Base-by-base conservation (phyloP, 106 monocot genomes). In the Platanthera zijinensis region DNA sequence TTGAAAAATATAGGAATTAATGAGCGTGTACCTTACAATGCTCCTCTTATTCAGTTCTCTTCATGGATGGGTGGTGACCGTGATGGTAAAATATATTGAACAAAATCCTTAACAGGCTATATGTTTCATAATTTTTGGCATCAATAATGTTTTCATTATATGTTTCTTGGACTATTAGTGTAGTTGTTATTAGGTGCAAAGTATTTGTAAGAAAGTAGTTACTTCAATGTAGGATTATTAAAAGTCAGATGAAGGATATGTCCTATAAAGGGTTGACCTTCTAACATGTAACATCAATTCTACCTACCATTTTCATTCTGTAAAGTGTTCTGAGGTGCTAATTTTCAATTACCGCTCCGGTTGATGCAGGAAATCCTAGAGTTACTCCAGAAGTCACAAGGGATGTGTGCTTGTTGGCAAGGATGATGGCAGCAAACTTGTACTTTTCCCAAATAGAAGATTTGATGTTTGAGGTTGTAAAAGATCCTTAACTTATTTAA, bases 1-100 rank as follows among this genome's bases (percentile, higher is more conserved):
- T 74, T 99, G 63, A 94, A 94, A 69, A 99, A 94, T 75, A 94
- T 99, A 77, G 99, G 94, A 68, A 92, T 99, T 18, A 84, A 92
- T 73, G 94, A 99, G 52, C 90, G 99, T 67, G 82, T 99, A 30
- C 99, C 99, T 77, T 92, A 99, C 53, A 99, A 99, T 85, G 94
- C 94, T 61, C 94, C 94, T 83, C 92, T 99, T 74, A 94, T 99
- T 80, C 99, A 99, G 73, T 99, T 99, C 77, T 99, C 99, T 63
- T 99, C 99, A 72, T 99, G 99, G 99, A 99, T 99, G 94, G 99
- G 99, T 76, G 99, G 99, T 7, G 99, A 99, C 80, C 92, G 99
- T 80, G 99, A 99, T 85, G 99, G 99, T 99, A 94, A 6, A 57
- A 66, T 71, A 69, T 8, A 18, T 21, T 72, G 49, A 7, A 10